These are phyloP conservation scores for Lagerstroemia speciosa DNA, from an alignment of 345 rosid genomes.

Conservation along the genomic window DNA sequence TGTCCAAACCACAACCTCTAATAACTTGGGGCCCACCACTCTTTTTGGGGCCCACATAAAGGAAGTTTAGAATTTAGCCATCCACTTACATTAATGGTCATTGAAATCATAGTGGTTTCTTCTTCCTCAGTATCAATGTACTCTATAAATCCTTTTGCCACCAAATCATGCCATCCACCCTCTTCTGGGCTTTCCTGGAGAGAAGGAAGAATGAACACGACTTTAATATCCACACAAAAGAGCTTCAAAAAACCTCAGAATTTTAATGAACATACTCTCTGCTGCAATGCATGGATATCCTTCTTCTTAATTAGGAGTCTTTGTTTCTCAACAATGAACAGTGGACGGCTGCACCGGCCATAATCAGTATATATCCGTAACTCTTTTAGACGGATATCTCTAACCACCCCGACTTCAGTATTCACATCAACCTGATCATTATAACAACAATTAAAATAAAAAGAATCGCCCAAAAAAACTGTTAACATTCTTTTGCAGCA, in stretches of 20 bases:
- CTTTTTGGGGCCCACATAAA: not conserved
- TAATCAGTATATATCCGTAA: constrained; percentile 90
- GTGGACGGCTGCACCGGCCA: constrained; percentile 97
- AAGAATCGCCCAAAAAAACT: not conserved
- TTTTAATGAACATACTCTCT: constrained; percentile 42
- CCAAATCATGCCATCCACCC: constrained; percentile 93
- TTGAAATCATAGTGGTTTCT: constrained; percentile 98
- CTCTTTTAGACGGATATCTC: constrained; percentile 87
- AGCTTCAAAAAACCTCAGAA: not conserved
- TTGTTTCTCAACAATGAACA: constrained; percentile 92
- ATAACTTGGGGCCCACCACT: not conserved
- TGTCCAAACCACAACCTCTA: not conserved
- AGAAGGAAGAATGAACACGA: not conserved
- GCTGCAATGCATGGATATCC: constrained; percentile 80
- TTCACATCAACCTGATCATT: constrained; percentile 77
- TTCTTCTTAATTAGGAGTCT: constrained; percentile 80
- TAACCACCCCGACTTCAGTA: constrained; percentile 96
- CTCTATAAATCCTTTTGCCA: constrained; percentile 79
- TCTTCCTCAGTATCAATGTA: constrained; percentile 97
- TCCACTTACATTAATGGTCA: constrained; percentile 86
- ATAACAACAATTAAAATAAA: constrained; percentile 10
- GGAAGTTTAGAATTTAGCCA: not conserved
- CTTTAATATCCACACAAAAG: not conserved
- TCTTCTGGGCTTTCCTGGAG: constrained; percentile 77
- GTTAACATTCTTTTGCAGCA: not conserved